Evolutionary conservation across 2,329 filamentous ascomycete species (phyloP).

Genomic region (Trematosphaeria pertusa): DNA sequence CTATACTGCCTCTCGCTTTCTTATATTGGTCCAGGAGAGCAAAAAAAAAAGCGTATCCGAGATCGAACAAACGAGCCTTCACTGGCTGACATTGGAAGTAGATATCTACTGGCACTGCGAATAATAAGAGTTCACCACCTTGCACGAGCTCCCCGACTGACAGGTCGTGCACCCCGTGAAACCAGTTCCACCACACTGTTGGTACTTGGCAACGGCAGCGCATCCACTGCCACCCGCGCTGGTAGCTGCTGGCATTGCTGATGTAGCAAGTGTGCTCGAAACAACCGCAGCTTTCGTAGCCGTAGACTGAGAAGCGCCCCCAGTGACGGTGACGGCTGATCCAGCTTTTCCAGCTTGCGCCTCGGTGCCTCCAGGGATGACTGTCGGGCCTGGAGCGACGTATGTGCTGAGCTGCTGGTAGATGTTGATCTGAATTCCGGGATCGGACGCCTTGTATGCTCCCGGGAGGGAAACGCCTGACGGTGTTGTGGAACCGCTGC

Average conservation of each 20-base stretch:
- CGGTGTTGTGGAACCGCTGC: slow-evolving; percentile 57
- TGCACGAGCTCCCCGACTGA: slow-evolving; percentile 30
- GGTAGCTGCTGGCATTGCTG: slow-evolving; percentile 21
- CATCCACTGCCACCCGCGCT: slow-evolving; percentile 21
- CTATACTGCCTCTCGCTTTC: too few species aligned
- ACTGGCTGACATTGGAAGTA: too few species aligned
- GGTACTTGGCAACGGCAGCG: slow-evolving; percentile 27
- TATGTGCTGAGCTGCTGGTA: slow-evolving; percentile 59
- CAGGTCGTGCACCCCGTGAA: slow-evolving; percentile 37
- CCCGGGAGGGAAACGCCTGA: slow-evolving; percentile 58
- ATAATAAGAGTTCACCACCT: slow-evolving; percentile 29
- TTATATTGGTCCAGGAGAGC: too few species aligned
- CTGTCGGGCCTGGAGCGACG: slow-evolving; percentile 59
- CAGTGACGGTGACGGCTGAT: slow-evolving; percentile 27
- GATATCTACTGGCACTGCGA: slow-evolving; percentile 38
- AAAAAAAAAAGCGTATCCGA: too few species aligned
- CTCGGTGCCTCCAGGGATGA: slow-evolving; percentile 39
- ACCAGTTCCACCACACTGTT: slow-evolving; percentile 42
- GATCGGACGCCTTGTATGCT: slow-evolving; percentile 64
- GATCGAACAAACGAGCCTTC: background rate
- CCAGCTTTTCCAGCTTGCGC: slow-evolving; percentile 37
- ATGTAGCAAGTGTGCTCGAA: slow-evolving; percentile 15
- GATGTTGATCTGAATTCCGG: slow-evolving; percentile 68
- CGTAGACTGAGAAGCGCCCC: slow-evolving; percentile 22
- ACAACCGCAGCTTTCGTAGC: slow-evolving; percentile 8